phyloP scores from a whole-genome alignment of 176 grass and related monocot genomes.

The Rhynchospora pubera region DNA sequence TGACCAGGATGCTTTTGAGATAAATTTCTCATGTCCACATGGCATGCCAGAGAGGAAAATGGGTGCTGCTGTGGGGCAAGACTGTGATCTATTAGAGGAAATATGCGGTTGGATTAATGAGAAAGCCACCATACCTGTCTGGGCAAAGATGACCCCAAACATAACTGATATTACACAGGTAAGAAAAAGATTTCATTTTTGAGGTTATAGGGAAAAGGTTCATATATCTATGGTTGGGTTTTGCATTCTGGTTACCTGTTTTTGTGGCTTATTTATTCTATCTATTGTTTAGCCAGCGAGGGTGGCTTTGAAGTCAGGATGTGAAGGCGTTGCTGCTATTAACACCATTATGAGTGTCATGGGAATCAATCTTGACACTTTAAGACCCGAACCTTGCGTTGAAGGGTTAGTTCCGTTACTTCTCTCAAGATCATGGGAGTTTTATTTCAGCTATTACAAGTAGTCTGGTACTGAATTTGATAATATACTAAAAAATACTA shows the following conservation, averaged over 20 bases:
- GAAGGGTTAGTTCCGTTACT: slow-evolving; percentile 58
- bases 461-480: neutral
- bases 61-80: slow-evolving; percentile 96
- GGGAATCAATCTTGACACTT: slow-evolving; percentile 87
- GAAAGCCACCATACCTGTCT: slow-evolving; percentile 94
- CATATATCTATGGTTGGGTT: neutral
- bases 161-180: slow-evolving; percentile 97
- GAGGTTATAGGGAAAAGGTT: neutral
- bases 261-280: slow-evolving; percentile 1
- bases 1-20: slow-evolving; percentile 80
- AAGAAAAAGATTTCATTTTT: neutral
- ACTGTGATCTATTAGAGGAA: slow-evolving; percentile 76
- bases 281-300: slow-evolving; percentile 72
- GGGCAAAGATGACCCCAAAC: slow-evolving; percentile 99
- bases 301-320: slow-evolving; percentile 75
- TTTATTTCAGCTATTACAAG: neutral
- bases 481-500: neutral
- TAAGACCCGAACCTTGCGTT: slow-evolving; percentile 84
- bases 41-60: slow-evolving; percentile 99
- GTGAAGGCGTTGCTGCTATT: slow-evolving; percentile 87
- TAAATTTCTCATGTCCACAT: slow-evolving; percentile 99
- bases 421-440: neutral
- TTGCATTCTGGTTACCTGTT: neutral
- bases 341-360: slow-evolving; percentile 99
- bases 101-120: slow-evolving; percentile 97